Conservation (phyloP, 441 rosid genomes). For the Theobroma grandiflorum region DNA sequence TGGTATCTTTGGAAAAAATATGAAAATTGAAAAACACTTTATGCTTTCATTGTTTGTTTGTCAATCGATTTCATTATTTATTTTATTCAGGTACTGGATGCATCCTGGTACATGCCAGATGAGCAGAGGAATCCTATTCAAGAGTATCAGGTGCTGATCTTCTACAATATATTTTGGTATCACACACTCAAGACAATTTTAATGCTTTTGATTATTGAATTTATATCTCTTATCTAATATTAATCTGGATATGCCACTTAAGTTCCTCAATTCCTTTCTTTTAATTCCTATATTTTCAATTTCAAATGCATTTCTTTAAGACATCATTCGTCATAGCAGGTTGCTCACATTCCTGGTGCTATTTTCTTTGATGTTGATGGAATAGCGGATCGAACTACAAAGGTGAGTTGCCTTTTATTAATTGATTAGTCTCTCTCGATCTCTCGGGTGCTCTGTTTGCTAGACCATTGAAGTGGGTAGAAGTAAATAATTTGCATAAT, state of each 20-base stretch:
- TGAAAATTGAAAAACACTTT: not conserved
- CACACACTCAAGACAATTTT: not conserved
- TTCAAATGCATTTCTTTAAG: conserved; percentile 19
- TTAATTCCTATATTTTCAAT: not conserved
- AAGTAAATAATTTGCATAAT: not conserved
- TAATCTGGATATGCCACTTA: conserved; percentile 15
- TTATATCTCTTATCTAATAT: not conserved
- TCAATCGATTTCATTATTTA: conserved; percentile 7
- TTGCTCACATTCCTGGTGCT: conserved; percentile 95
- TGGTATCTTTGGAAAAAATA: not conserved
- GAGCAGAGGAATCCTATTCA: conserved; percentile 93
- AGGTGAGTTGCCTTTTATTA: conserved; percentile 50
- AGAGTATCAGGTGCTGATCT: conserved; percentile 77
- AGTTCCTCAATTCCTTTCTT: conserved; percentile 13
- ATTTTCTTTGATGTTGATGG: conserved; percentile 95
- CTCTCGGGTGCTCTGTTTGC: conserved; percentile 2
- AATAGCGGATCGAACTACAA: conserved; percentile 68
- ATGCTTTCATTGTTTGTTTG: not conserved
- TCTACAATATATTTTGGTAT: conserved; percentile 19
- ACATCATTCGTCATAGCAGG: conserved; percentile 53
- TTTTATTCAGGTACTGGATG: conserved; percentile 77
- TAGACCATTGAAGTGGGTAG: not conserved
- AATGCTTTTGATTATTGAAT: not conserved
- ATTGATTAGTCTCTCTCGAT: conserved; percentile 18
- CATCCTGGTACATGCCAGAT: conserved; percentile 99